A percentile compares a stretch with the other conserved stretches of the same genome.
Conservation (phyloP, 495 filamentous ascomycete genomes). For the Entonaema liquescens region DNA sequence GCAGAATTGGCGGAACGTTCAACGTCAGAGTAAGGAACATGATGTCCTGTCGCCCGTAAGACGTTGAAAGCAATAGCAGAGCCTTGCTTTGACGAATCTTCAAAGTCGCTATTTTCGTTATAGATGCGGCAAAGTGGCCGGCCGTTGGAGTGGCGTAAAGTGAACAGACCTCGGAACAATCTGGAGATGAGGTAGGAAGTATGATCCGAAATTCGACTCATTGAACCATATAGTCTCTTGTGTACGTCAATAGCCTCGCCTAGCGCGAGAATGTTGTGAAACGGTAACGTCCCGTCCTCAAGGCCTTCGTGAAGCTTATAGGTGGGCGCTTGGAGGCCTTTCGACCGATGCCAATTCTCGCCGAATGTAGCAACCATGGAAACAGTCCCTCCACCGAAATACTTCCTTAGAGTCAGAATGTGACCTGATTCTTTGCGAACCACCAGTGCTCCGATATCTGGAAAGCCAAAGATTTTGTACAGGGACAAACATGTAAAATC, state of each 20-base stretch:
- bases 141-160: slow-evolving; percentile 69
- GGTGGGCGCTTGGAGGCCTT: slow-evolving; percentile 52
- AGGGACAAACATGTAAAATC: slow-evolving; percentile 78
- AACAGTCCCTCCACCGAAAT: slow-evolving; percentile 83
- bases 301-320: slow-evolving; percentile 68
- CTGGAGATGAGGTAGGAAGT: slow-evolving; percentile 63
- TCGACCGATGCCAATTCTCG: slow-evolving; percentile 71
- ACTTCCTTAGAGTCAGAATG: slow-evolving; percentile 68
- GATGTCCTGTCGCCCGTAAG: slow-evolving; percentile 59
- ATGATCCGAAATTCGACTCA: slow-evolving; percentile 69
- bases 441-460: slow-evolving; percentile 76
- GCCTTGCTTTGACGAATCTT: slow-evolving; percentile 68
- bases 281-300: slow-evolving; percentile 83
- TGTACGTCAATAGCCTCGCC: slow-evolving; percentile 75
- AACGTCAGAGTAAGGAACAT: slow-evolving; percentile 66
- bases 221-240: slow-evolving; percentile 66
- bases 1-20: slow-evolving; percentile 68
- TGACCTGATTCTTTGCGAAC: slow-evolving; percentile 69
- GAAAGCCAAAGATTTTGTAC: slow-evolving; percentile 87
- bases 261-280: slow-evolving; percentile 78
- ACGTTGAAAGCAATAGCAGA: slow-evolving; percentile 78
- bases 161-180: slow-evolving; percentile 60
- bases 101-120: slow-evolving; percentile 61
- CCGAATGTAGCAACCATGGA: slow-evolving; percentile 69
- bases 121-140: slow-evolving; percentile 67